These are phyloP conservation scores for Mycena venus DNA, from an alignment of 768 basidiomycete species.

Conservation along the genomic window DNA sequence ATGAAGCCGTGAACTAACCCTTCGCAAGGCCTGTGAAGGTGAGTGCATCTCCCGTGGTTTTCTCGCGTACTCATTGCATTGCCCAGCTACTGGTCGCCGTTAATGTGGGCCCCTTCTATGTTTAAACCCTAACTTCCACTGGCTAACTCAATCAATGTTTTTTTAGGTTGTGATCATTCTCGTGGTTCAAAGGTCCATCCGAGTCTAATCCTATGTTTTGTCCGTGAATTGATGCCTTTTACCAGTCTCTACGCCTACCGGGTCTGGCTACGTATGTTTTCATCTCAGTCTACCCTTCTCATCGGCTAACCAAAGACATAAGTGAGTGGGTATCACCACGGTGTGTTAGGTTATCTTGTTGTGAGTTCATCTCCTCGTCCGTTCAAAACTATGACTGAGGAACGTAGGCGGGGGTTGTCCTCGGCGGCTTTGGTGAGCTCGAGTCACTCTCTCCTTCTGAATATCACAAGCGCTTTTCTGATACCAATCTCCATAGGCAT, in stretches of 20 bases:
- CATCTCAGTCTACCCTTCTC: neutral
- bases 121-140: neutral
- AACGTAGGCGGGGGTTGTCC: slow-evolving; percentile 47
- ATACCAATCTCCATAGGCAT: slow-evolving; percentile 38
- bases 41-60: neutral
- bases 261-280: slow-evolving; percentile 61
- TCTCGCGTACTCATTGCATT: neutral
- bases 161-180: slow-evolving; percentile 56
- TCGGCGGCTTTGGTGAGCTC: slow-evolving; percentile 56
- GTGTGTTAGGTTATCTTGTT: slow-evolving; percentile 51
- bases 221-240: neutral
- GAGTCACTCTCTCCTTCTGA: slow-evolving; percentile 13
- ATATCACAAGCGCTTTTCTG: too few relatives aligned
- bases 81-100: slow-evolving; percentile 56
- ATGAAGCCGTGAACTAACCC: neutral
- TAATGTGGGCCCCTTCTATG: slow-evolving; percentile 46
- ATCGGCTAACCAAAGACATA: neutral
- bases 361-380: slow-evolving; percentile 35
- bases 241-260: slow-evolving; percentile 59
- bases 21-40: slow-evolving; percentile 51
- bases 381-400: neutral
- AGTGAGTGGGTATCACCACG: slow-evolving; percentile 55
- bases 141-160: neutral
- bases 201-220: neutral
- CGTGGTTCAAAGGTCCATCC: slow-evolving; percentile 58